Evolutionary conservation across 2,329 filamentous ascomycete species (phyloP).

Genomic region (Trichoderma sp.): DNA sequence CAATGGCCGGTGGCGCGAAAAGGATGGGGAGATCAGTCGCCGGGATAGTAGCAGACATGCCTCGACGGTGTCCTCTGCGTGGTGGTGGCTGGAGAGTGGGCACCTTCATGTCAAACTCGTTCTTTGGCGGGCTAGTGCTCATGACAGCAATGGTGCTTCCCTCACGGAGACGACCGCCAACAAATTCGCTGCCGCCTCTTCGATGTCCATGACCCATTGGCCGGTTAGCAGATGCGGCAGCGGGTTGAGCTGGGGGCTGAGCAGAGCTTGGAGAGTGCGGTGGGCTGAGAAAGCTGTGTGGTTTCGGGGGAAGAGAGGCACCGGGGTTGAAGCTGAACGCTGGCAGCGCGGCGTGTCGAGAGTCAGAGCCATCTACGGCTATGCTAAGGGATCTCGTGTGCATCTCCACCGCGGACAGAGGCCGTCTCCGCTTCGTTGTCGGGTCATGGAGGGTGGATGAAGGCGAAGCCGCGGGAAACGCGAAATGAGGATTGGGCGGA

Average conservation of each 20-base stretch:
- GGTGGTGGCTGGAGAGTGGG: slow-evolving; percentile 54
- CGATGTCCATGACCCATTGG: slow-evolving; percentile 72
- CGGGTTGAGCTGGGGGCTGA: slow-evolving; percentile 50
- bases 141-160: slow-evolving; percentile 63
- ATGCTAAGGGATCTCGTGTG: slow-evolving; percentile 41
- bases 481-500: slow-evolving; percentile 66
- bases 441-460: slow-evolving; percentile 53
- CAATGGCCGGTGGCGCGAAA: slow-evolving; percentile 56
- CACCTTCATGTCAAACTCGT: slow-evolving; percentile 60
- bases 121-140: slow-evolving; percentile 72
- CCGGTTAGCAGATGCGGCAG: slow-evolving; percentile 62
- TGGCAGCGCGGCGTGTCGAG: slow-evolving; percentile 51
- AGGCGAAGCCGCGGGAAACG: slow-evolving; percentile 60
- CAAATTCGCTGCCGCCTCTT: slow-evolving; percentile 83
- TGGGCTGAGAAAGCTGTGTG: slow-evolving; percentile 54
- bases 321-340: slow-evolving; percentile 62
- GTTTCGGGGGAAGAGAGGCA: slow-evolving; percentile 42
- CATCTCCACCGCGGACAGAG: slow-evolving; percentile 57
- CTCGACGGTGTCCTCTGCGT: slow-evolving; percentile 71
- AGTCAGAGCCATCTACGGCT: slow-evolving; percentile 39
- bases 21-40: slow-evolving; percentile 80
- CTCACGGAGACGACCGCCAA: slow-evolving; percentile 70
- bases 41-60: slow-evolving; percentile 75
- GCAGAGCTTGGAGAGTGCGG: slow-evolving; percentile 59
- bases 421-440: slow-evolving; percentile 52